Conservation (phyloP, 768 basidiomycete genomes). For the Phlebiopsis gigantea region DNA sequence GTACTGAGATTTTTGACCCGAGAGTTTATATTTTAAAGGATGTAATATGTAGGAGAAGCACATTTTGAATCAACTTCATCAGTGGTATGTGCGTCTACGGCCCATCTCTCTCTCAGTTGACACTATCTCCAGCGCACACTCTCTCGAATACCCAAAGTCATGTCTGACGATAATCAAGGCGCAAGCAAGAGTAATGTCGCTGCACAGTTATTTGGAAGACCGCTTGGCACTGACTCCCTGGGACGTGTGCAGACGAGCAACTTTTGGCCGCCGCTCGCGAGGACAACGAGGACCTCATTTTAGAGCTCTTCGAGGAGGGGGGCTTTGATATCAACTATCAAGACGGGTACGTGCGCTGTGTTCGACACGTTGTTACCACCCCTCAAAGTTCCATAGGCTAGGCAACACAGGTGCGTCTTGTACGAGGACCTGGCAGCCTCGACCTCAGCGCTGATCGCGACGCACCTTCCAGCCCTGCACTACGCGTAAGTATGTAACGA, state of each 20-base stretch:
- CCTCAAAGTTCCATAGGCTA: conserved; percentile 28
- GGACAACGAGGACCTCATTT: conserved; percentile 67
- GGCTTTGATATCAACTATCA: conserved; percentile 67
- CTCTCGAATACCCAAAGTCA: no score
- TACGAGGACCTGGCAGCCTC: no score
- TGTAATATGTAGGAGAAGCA: no score
- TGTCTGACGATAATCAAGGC: conserved; percentile 13
- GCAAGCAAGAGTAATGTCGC: conserved; percentile 19
- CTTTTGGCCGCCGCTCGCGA: conserved; percentile 66
- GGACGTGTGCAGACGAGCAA: conserved; percentile 49
- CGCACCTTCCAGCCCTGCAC: conserved; percentile 48
- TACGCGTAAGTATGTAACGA: conserved; percentile 53
- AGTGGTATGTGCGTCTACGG: no score
- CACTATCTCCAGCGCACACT: no score
- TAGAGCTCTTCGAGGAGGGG: conserved; percentile 52
- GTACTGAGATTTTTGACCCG: no score
- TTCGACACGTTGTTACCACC: background rate
- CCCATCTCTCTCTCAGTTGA: no score
- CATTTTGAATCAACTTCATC: no score
- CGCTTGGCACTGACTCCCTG: background rate
- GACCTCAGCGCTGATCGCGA: background rate
- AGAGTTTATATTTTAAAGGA: no score
- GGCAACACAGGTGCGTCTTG: conserved; percentile 71
- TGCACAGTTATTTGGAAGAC: background rate
- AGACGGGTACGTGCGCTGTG: conserved; percentile 59